A percentile compares a stretch with the other conserved stretches of the same genome.
Evolutionary conservation across 495 filamentous ascomycete genomes (phyloP).

Genomic region (Baudoinia panamericana): DNA sequence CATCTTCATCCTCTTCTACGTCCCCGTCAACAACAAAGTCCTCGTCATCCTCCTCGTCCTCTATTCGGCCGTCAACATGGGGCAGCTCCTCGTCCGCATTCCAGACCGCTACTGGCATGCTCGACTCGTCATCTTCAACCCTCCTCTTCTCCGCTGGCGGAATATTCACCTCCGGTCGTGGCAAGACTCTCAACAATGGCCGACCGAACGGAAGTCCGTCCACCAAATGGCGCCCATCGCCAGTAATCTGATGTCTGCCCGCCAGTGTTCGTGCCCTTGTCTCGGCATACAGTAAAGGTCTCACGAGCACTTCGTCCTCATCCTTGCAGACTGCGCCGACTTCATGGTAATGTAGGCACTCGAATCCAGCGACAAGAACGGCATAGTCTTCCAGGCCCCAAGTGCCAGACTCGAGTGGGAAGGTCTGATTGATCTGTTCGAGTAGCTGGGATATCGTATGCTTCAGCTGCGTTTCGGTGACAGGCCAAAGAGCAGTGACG

Average conservation of each 20-base stretch:
- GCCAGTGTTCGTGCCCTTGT: slow-evolving; percentile 58
- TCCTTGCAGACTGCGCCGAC: slow-evolving; percentile 59
- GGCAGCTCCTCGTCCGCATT: slow-evolving; percentile 18
- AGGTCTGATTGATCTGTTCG: slow-evolving; percentile 65
- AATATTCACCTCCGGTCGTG: slow-evolving; percentile 42
- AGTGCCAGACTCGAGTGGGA: slow-evolving; percentile 69
- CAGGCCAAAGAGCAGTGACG: slow-evolving; percentile 60
- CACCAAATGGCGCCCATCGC: slow-evolving; percentile 67
- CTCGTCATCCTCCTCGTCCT: slow-evolving; percentile 21
- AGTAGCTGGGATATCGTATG: slow-evolving; percentile 66
- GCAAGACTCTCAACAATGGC: slow-evolving; percentile 46
- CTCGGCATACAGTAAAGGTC: slow-evolving; percentile 64
- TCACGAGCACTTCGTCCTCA: slow-evolving; percentile 80
- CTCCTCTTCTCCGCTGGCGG: slow-evolving; percentile 12
- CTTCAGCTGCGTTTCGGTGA: slow-evolving; percentile 30
- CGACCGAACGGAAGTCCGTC: slow-evolving; percentile 85
- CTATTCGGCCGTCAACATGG: slow-evolving; percentile 28
- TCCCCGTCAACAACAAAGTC: slow-evolving; percentile 10
- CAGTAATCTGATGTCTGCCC: slow-evolving; percentile 72
- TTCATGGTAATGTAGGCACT: slow-evolving; percentile 78
- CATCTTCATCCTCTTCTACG: slow-evolving; percentile 7
- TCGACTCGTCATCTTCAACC: slow-evolving; percentile 8
- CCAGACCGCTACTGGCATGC: slow-evolving; percentile 6
- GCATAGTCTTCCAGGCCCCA: slow-evolving; percentile 92
- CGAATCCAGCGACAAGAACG: slow-evolving; percentile 70